A percentile compares a stretch with the other conserved stretches of the same genome.
Evolutionary conservation across 768 basidiomycete species (phyloP).

Genomic region (Termitomyces sp.): DNA sequence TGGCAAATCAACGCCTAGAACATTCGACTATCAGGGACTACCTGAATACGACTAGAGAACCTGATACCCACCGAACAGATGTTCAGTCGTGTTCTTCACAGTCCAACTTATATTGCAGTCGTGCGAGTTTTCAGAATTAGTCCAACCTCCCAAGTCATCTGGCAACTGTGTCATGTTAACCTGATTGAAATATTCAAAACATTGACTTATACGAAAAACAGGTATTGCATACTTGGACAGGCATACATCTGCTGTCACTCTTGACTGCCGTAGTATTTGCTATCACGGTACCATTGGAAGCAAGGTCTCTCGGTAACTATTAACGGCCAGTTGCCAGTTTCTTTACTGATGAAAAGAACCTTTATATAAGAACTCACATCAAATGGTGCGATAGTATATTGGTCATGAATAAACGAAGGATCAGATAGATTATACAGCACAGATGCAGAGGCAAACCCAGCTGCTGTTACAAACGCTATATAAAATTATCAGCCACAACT

Average conservation of each 20-base stretch:
- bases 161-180: slow-evolving; percentile 29
- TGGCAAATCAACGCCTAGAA: slow-evolving; percentile 24
- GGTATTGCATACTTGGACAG: slow-evolving; percentile 27
- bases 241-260: slow-evolving; percentile 37
- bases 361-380: slow-evolving; percentile 24
- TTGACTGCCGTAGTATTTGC: slow-evolving; percentile 46
- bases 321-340: background rate
- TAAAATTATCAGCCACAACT: background rate
- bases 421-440: slow-evolving; percentile 39
- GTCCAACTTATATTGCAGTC: slow-evolving; percentile 35
- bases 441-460: slow-evolving; percentile 48
- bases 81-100: slow-evolving; percentile 32
- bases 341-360: background rate
- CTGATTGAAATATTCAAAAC: slow-evolving; percentile 14
- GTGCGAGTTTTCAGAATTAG: slow-evolving; percentile 32
- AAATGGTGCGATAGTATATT: slow-evolving; percentile 43
- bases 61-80: slow-evolving; percentile 36
- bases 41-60: background rate
- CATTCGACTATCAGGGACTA: background rate
- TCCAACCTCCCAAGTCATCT: slow-evolving; percentile 31
- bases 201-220: background rate
- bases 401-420: slow-evolving; percentile 39
- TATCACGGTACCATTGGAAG: slow-evolving; percentile 39
- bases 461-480: slow-evolving; percentile 46
- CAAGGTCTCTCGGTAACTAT: slow-evolving; percentile 32